Conservation (phyloP, 139 green algal genomes). For the Micromonas commoda region DNA sequence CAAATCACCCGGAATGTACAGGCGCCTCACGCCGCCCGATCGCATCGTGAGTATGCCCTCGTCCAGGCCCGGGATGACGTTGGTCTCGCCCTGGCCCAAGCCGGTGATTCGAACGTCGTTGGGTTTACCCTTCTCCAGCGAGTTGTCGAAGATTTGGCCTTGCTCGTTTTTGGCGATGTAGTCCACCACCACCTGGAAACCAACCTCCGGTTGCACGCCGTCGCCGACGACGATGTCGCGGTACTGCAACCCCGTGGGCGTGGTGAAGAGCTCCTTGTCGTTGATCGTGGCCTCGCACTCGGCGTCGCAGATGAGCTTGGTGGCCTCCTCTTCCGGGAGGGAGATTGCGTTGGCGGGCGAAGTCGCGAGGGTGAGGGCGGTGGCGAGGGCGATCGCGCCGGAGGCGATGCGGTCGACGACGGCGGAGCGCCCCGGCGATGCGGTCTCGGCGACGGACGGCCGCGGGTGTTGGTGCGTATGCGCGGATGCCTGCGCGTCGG, state of each 20-base stretch:
- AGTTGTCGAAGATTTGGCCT: constrained; percentile 69
- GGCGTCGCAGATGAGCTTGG: constrained; percentile 25
- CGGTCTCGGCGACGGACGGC: too few relatives aligned
- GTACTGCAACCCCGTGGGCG: constrained; percentile 78
- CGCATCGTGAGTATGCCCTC: constrained; percentile 85
- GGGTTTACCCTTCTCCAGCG: constrained; percentile 68
- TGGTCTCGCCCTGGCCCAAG: not conserved
- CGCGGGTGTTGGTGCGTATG: too few relatives aligned
- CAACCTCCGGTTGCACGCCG: constrained; percentile 49
- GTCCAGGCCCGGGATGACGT: constrained; percentile 74
- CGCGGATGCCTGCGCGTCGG: too few relatives aligned
- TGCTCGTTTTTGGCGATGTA: constrained; percentile 21
- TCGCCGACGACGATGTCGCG: constrained; percentile 71
- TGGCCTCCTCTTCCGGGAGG: constrained; percentile 6
- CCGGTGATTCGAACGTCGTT: constrained; percentile 79
- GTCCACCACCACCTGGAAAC: constrained; percentile 23
- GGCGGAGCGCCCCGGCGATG: too few relatives aligned
- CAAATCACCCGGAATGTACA: constrained; percentile 90
- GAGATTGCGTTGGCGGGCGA: not conserved
- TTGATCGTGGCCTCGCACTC: not conserved
- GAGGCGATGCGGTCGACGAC: not conserved
- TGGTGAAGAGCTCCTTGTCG: constrained; percentile 41
- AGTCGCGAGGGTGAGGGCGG: not conserved
- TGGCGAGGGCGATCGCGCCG: not conserved
- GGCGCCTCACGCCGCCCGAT: constrained; percentile 65